Conservation (phyloP, 768 basidiomycete genomes). For the Chalciporus pseudorubinellus region DNA sequence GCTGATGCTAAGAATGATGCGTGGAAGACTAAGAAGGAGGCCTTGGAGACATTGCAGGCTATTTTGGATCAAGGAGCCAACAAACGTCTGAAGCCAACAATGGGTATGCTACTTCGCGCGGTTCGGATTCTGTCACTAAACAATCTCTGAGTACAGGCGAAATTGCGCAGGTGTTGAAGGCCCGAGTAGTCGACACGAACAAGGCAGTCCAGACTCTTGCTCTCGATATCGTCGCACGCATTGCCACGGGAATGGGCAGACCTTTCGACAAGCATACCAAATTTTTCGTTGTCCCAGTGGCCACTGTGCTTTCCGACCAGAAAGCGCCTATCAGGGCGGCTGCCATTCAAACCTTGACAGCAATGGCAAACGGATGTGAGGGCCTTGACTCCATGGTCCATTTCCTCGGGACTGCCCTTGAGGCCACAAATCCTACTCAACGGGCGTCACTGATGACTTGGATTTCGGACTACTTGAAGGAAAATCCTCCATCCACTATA, state of each 20-base stretch:
- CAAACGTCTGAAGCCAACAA: slow-evolving; percentile 84
- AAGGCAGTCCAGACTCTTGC: slow-evolving; percentile 90
- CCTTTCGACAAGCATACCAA: slow-evolving; percentile 89
- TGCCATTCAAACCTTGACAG: slow-evolving; percentile 73
- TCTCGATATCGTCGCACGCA: slow-evolving; percentile 84
- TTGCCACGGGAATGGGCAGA: slow-evolving; percentile 93
- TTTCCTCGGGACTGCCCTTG: slow-evolving; percentile 77
- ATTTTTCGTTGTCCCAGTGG: slow-evolving; percentile 72
- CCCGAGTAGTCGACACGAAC: slow-evolving; percentile 87
- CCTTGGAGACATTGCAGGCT: slow-evolving; percentile 77
- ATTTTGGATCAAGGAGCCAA: slow-evolving; percentile 89
- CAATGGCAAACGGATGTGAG: slow-evolving; percentile 82
- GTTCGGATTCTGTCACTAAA: background rate
- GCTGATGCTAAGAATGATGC: slow-evolving; percentile 87
- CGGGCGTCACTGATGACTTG: slow-evolving; percentile 77
- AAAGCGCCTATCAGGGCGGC: slow-evolving; percentile 83
- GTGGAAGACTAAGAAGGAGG: slow-evolving; percentile 97
- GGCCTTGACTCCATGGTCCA: slow-evolving; percentile 79
- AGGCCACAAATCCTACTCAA: slow-evolving; percentile 84
- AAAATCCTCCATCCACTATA: slow-evolving; percentile 48
- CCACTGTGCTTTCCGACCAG: slow-evolving; percentile 87
- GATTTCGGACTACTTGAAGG: slow-evolving; percentile 78
- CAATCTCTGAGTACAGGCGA: slow-evolving; percentile 56
- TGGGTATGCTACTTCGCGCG: slow-evolving; percentile 56
- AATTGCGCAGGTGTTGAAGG: slow-evolving; percentile 84